Conservation (phyloP, 2,329 filamentous ascomycete species). For the Aspergillus pseudonomiae region DNA sequence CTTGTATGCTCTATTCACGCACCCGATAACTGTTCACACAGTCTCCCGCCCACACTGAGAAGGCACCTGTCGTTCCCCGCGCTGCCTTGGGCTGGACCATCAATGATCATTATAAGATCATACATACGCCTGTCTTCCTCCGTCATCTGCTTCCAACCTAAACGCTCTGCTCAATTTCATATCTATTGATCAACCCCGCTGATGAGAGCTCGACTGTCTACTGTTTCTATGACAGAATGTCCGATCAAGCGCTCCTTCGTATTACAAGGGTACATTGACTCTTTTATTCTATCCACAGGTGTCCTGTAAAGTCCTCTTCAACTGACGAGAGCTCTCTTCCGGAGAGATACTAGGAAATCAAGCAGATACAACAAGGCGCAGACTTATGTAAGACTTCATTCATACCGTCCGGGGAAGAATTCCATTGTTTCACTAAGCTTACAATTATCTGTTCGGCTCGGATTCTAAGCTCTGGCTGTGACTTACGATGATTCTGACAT, state of each 20-base stretch:
- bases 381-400: slow-evolving; percentile 72
- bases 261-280: slow-evolving; percentile 72
- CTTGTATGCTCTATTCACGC: neutral
- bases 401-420: neutral
- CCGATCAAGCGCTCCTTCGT: slow-evolving; percentile 84
- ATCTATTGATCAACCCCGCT: neutral
- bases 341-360: slow-evolving; percentile 67
- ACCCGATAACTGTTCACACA: neutral
- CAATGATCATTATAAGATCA: slow-evolving; percentile 2
- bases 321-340: slow-evolving; percentile 18
- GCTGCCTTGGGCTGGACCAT: neutral
- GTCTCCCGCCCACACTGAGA: neutral
- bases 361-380: slow-evolving; percentile 78
- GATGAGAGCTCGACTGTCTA: neutral
- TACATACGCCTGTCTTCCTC: neutral
- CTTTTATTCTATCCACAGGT: neutral
- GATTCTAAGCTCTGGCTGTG: slow-evolving; percentile 73
- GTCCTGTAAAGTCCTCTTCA: neutral
- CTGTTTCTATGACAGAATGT: slow-evolving; percentile 53
- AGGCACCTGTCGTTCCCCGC: neutral
- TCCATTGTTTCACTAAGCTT: slow-evolving; percentile 6
- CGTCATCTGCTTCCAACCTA: neutral
- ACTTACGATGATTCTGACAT: slow-evolving; percentile 87
- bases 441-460: slow-evolving; percentile 12
- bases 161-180: neutral